phyloP scores from a whole-genome alignment of 225 moss, liverwort and hornwort genomes.

The Bryoerythrophyllum caledonicum region DNA sequence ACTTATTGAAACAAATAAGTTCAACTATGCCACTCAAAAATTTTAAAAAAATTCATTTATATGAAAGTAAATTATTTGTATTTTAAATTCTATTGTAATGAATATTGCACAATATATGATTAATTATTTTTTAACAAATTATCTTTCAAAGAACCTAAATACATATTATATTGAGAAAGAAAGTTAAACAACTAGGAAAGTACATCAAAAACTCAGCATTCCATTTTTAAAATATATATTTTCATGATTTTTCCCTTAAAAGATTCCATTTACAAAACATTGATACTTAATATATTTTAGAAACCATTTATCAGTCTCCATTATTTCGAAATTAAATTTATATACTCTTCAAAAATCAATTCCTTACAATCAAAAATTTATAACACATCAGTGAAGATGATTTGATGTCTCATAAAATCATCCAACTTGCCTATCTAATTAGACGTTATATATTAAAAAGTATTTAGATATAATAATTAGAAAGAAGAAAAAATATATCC shows the following conservation, averaged over 20 bases:
- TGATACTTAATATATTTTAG: neutral
- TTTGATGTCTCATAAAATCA: neutral
- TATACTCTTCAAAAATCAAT: no score
- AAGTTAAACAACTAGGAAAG: neutral
- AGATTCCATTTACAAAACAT: neutral
- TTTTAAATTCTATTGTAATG: neutral
- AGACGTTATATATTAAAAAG: no score
- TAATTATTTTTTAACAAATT: no score
- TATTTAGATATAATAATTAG: neutral
- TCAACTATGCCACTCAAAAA: no score
- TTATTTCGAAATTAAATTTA: neutral
- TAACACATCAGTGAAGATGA: neutral
- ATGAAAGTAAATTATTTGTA: neutral
- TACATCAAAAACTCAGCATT: neutral
- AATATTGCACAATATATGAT: neutral
- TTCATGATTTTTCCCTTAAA: neutral
- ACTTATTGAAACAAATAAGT: no score
- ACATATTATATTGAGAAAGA: no score
- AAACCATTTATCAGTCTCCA: no score
- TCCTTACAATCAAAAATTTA: no score
- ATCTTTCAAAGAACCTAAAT: no score
- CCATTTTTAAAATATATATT: no score
- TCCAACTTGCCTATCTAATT: neutral
- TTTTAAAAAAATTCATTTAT: no score
- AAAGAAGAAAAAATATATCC: neutral